These are phyloP conservation scores for Magnaporthales sp. DNA, from an alignment of 2,329 filamentous ascomycete species.

Conservation along the genomic window DNA sequence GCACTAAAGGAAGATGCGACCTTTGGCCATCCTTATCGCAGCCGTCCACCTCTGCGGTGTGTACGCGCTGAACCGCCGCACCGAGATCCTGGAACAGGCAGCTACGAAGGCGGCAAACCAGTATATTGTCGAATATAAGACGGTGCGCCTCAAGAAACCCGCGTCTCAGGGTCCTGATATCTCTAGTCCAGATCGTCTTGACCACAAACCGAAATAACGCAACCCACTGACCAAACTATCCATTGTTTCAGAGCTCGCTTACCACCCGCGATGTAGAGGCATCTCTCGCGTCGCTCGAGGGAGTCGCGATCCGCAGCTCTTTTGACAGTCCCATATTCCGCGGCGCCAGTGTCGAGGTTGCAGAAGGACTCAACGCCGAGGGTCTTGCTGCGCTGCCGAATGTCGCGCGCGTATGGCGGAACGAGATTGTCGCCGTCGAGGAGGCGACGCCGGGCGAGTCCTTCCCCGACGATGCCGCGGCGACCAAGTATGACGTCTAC, in stretches of 20 bases:
- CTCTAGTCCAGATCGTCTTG: background rate
- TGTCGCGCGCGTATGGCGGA: background rate
- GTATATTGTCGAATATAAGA: background rate
- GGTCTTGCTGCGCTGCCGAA: slow-evolving; percentile 1
- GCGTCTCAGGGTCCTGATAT: background rate
- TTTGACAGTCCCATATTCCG: slow-evolving; percentile 19
- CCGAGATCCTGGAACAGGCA: background rate
- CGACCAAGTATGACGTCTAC: slow-evolving; percentile 13
- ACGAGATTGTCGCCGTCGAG: background rate
- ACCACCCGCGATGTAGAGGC: background rate
- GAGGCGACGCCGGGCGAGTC: background rate
- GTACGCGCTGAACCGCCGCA: background rate
- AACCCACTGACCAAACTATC: background rate
- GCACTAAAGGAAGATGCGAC: background rate
- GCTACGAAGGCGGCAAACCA: background rate
- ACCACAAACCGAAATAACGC: background rate
- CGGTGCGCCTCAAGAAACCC: background rate
- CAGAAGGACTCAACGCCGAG: slow-evolving; percentile 15
- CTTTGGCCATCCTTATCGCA: background rate
- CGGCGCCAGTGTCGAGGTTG: slow-evolving; percentile 18
- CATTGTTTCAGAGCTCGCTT: background rate
- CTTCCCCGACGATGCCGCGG: slow-evolving; percentile 3
- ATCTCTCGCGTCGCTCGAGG: background rate
- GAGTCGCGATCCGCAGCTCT: slow-evolving; percentile 10
- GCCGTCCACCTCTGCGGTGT: background rate